Base-by-base conservation (phyloP, 371 early-diverging fungal species). In the Saksenaea vasiformis region DNA sequence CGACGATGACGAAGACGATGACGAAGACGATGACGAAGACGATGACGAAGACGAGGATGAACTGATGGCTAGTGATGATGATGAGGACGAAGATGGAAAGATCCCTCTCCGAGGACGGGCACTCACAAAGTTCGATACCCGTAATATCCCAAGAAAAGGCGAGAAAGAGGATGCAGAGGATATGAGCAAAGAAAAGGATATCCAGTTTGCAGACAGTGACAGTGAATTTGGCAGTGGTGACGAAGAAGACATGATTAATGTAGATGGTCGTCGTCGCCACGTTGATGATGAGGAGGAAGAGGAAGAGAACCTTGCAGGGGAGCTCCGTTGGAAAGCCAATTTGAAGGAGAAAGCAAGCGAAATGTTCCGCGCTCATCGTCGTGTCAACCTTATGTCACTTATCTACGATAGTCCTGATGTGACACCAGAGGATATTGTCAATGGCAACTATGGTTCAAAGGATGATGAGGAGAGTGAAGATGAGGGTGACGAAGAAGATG, bases 351-450 rank as follows among this genome's bases (percentile, higher is more conserved):
- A 90, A 62, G 92, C 93, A 3, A 84, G 83, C 34, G 74, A 82
- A 1, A 77, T 83, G 59, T 90, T 88, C 66, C 70, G 71, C 19
- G 80, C 85, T 31, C 75, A 76, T 58, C 87, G 87, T 37, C 83
- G 91, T 24, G 81, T 87, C 64, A 93, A 94, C 60, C 72, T 97
- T 56, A 94, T 95, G 95, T 87, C 92, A 26, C 73, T 94, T 0
- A 91, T 97, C 27, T 97, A 97, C 66, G 85, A 88, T 36, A 69
- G 74, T 1, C 74, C 76, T 27, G 83, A 85, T 38, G 61, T 80
- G 37, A 66, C 82, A 0, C 86, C 87, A 3, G 87, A 87, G 55
- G 83, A 82, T 61, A 87, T 89, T 41, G 68, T 65, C 7, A 62
- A 67, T 1, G 85, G 85, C 27, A 72, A 80, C 44, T 77, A 77